Percentiles rank a stretch among this genome's conserved stretches.
Conservation (phyloP, 768 basidiomycete species). For the Podaxis pistillaris region DNA sequence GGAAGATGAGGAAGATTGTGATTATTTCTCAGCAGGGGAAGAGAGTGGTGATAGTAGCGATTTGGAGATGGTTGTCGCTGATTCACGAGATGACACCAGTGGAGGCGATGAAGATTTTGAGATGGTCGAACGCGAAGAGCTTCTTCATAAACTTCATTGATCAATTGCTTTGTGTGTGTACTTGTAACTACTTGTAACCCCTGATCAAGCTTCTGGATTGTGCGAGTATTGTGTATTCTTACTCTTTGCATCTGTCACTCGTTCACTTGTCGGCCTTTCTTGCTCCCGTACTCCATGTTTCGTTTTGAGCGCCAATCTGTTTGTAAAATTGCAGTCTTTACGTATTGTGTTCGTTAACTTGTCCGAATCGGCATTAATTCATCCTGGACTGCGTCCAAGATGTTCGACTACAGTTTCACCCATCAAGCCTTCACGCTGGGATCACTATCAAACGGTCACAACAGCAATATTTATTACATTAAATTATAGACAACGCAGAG, state of each 20-base stretch:
- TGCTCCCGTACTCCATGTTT: no score
- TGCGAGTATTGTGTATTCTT: no score
- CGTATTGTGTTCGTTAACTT: no score
- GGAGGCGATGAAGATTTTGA: neutral
- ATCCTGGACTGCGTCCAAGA: no score
- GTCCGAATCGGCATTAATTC: no score
- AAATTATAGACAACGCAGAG: neutral
- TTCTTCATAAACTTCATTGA: neutral
- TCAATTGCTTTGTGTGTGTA: neutral
- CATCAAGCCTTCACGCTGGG: neutral
- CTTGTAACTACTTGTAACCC: neutral
- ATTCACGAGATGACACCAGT: neutral
- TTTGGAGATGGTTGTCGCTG: neutral
- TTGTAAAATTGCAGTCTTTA: no score
- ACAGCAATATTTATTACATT: neutral
- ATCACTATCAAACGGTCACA: neutral
- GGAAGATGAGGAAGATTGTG: neutral
- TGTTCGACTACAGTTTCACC: no score
- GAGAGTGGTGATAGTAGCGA: neutral
- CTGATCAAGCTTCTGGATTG: no score
- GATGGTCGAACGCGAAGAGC: neutral
- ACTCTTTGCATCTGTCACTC: no score
- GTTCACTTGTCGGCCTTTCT: no score
- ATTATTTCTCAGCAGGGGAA: constrained; percentile 9
- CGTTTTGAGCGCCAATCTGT: no score